Conservation (phyloP, 768 basidiomycete genomes). For the Russula abietina region DNA sequence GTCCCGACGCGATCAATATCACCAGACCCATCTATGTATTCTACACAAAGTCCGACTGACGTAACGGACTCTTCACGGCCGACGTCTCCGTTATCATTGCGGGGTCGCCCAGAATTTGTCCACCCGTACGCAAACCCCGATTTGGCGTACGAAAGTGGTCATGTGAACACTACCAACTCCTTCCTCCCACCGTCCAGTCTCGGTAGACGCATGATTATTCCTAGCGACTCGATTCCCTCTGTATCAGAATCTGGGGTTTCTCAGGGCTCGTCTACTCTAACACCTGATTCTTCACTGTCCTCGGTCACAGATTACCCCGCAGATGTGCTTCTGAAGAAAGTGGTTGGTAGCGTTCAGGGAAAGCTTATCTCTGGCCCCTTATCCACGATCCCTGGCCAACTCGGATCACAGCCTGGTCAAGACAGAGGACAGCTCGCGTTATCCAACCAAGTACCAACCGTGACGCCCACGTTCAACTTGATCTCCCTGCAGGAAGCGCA, state of each 20-base stretch:
- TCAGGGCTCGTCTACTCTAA: constrained; percentile 30
- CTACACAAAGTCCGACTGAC: constrained; percentile 20
- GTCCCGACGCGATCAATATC: constrained; percentile 16
- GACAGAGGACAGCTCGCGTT: constrained; percentile 7
- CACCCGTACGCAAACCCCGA: constrained; percentile 85
- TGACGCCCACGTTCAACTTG: constrained; percentile 51
- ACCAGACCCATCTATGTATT: constrained; percentile 20
- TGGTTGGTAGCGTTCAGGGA: constrained; percentile 16
- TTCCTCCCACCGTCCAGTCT: constrained; percentile 31
- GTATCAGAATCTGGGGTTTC: constrained; percentile 32
- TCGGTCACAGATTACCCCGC: constrained; percentile 19
- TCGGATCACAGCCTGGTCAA: constrained; percentile 13
- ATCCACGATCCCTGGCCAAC: background rate
- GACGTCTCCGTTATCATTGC: constrained; percentile 19
- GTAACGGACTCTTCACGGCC: constrained; percentile 25
- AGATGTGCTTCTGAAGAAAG: constrained; percentile 19
- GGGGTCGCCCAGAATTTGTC: constrained; percentile 32
- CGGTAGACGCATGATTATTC: constrained; percentile 17
- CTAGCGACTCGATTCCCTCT: constrained; percentile 20
- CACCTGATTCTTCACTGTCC: constrained; percentile 23
- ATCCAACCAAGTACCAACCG: constrained; percentile 30
- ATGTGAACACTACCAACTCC: constrained; percentile 28
- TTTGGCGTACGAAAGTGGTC: constrained; percentile 37
- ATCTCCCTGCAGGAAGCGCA: constrained; percentile 78
- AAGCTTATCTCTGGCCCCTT: constrained; percentile 22